phyloP scores from a whole-genome alignment of 805 yeast species.

The Saturnispora sanitii region DNA sequence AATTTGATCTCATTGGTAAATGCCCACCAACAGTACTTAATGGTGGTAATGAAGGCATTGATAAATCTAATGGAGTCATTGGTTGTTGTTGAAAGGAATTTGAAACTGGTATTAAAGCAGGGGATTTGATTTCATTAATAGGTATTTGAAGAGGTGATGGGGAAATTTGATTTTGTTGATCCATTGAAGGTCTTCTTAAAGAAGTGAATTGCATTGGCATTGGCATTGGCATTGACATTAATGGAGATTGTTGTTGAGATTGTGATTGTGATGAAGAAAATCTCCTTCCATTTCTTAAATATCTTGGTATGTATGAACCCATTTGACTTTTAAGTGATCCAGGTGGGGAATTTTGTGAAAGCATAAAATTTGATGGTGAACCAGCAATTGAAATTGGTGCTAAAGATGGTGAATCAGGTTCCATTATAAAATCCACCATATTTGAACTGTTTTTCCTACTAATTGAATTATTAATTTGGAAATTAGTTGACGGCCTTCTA shows the following conservation, averaged over 20 bases:
- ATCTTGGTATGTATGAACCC: constrained; percentile 7
- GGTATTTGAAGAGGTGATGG: constrained; percentile 18
- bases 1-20: constrained; percentile 5
- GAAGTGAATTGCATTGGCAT: too few relatives aligned
- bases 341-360: constrained; percentile 47
- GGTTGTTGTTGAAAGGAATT: constrained; percentile 28
- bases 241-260: background rate
- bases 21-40: too few relatives aligned
- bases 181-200: too few relatives aligned
- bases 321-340: constrained; percentile 19
- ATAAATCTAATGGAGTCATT: constrained; percentile 28
- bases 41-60: constrained; percentile 18
- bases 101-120: constrained; percentile 28
- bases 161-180: too few relatives aligned
- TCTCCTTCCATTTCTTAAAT: constrained; percentile 1
- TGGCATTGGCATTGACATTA: too few relatives aligned
- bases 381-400: constrained; percentile 44
- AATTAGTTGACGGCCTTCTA: constrained; percentile 4
- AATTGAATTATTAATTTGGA: background rate
- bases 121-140: constrained; percentile 25
- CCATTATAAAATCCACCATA: constrained; percentile 5
- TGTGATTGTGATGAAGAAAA: background rate
- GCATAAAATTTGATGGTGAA: constrained; percentile 46
- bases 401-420: constrained; percentile 44
- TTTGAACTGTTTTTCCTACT: constrained; percentile 8